Evolutionary conservation across 106 monocot genomes (phyloP).

Genomic region (Dendrobium chrysotoxum): DNA sequence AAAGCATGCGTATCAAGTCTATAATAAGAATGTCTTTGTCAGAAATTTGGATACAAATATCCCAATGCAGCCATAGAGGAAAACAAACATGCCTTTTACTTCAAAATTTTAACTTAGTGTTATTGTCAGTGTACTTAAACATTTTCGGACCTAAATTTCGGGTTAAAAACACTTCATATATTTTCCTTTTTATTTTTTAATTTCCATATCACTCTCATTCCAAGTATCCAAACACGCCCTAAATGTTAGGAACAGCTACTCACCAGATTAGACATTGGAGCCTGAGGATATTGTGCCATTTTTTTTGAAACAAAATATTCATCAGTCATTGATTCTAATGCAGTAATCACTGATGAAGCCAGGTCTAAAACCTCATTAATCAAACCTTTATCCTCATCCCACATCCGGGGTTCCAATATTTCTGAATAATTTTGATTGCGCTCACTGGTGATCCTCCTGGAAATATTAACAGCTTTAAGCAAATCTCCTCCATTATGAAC

Average conservation of each 20-base stretch:
- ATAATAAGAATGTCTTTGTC: neutral
- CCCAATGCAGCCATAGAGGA: too few relatives aligned
- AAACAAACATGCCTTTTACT: neutral
- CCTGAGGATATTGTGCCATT: conserved; percentile 77
- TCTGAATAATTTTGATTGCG: conserved; percentile 52
- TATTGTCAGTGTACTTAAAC: neutral
- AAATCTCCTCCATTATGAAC: conserved; percentile 89
- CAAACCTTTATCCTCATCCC: conserved; percentile 34
- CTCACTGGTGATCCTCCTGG: conserved; percentile 36
- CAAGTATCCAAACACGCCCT: neutral
- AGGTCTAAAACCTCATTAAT: conserved; percentile 42
- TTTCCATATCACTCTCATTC: neutral
- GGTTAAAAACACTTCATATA: neutral
- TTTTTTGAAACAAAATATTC: conserved; percentile 54
- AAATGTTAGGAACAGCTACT: conserved; percentile 7
- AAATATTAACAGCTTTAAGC: conserved; percentile 57
- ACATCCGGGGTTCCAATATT: conserved; percentile 36
- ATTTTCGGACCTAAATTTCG: neutral
- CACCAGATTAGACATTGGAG: conserved; percentile 81
- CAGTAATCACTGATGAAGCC: conserved; percentile 31
- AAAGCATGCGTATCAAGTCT: neutral
- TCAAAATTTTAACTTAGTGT: neutral
- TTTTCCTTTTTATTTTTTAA: neutral
- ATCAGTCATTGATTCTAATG: conserved; percentile 78
- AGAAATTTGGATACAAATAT: neutral